Evolutionary conservation across 208 protist species (phyloP).

Genomic region (Leishmania tarentolae): DNA sequence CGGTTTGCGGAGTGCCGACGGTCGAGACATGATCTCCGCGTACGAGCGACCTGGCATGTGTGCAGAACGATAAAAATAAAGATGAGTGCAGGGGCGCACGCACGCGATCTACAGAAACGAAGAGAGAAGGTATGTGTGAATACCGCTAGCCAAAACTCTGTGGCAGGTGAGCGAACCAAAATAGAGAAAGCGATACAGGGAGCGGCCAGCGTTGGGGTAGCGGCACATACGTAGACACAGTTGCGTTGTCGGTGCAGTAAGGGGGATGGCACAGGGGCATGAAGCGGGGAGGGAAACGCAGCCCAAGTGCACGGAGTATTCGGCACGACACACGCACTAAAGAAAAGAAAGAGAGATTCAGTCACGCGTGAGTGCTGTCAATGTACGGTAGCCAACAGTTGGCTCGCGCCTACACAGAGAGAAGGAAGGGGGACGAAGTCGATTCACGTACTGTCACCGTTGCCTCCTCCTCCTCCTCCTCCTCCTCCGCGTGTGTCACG

Average conservation of each 20-base stretch:
- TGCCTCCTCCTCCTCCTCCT: background rate
- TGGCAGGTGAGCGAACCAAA: background rate
- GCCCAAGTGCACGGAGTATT: background rate
- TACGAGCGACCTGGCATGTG: conserved; percentile 19
- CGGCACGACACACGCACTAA: background rate
- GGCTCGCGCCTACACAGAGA: background rate
- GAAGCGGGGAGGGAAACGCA: too few species aligned
- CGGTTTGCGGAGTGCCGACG: conserved; percentile 11
- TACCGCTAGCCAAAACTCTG: background rate
- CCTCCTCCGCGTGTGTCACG: background rate
- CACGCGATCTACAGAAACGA: background rate
- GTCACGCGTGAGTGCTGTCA: background rate
- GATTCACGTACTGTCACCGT: background rate
- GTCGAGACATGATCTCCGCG: conserved; percentile 15
- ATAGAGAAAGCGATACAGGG: background rate
- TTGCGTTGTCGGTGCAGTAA: background rate
- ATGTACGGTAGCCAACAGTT: background rate
- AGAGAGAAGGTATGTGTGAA: background rate
- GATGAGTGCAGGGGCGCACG: background rate
- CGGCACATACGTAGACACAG: background rate
- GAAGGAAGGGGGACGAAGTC: background rate
- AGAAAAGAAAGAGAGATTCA: background rate
- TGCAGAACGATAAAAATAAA: background rate
- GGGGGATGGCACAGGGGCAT: background rate
- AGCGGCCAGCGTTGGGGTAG: background rate